Evolutionary conservation across 352 stramenopile genomes (phyloP).

Genomic region (Globisporangium alternatum): DNA sequence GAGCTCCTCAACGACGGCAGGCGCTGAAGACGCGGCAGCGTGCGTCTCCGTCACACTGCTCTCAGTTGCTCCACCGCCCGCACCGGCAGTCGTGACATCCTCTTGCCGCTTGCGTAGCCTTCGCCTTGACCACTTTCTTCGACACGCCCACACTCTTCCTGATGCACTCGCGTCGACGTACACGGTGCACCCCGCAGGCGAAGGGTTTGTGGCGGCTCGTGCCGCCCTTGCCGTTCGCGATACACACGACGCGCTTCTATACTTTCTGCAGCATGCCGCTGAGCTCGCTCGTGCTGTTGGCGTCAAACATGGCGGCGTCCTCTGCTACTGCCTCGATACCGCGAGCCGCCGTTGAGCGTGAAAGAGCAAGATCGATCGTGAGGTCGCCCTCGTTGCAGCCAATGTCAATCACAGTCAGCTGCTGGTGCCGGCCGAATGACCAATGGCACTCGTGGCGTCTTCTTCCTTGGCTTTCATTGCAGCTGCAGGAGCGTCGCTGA

Average conservation of each 20-base stretch:
- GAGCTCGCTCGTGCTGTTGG: constrained; percentile 52
- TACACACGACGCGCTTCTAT: constrained; percentile 56
- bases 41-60: neutral
- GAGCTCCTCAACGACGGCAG: neutral
- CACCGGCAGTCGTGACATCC: neutral
- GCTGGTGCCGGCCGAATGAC: constrained; percentile 4
- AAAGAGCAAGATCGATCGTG: constrained; percentile 55
- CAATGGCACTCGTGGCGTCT: constrained; percentile 10
- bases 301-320: constrained; percentile 49
- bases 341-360: constrained; percentile 36
- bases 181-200: constrained; percentile 53
- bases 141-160: constrained; percentile 61
- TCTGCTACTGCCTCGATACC: constrained; percentile 7
- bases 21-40: neutral
- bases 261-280: constrained; percentile 70
- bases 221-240: constrained; percentile 51
- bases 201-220: constrained; percentile 60
- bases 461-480: neutral
- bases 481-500: constrained; percentile 5
- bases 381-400: constrained; percentile 85
- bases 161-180: constrained; percentile 36
- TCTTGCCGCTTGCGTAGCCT: constrained; percentile 29
- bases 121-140: constrained; percentile 81
- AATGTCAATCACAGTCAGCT: constrained; percentile 59
- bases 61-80: neutral